phyloP scores from a whole-genome alignment of 495 filamentous ascomycete genomes.

The Pseudomonodictys pantanalensis region DNA sequence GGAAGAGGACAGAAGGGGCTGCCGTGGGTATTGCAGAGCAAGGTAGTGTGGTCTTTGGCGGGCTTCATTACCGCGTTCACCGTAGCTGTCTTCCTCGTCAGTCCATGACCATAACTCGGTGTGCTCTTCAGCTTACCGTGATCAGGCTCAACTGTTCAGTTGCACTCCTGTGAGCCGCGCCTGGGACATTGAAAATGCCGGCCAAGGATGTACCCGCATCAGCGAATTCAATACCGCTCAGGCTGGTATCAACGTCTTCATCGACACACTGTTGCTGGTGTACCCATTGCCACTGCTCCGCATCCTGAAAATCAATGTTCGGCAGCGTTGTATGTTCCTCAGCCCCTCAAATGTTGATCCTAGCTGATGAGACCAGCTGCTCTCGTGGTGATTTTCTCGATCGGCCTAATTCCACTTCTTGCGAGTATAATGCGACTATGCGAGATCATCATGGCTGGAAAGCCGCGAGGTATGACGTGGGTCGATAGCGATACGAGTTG shows the following conservation, averaged over 20 bases:
- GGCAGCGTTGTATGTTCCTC: slow-evolving; percentile 2
- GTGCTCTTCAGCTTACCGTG: not conserved
- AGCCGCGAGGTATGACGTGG: slow-evolving; percentile 9
- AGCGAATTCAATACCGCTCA: slow-evolving; percentile 6
- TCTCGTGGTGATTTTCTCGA: slow-evolving; percentile 11
- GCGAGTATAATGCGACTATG: slow-evolving; percentile 10
- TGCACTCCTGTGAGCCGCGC: not conserved
- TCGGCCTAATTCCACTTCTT: slow-evolving; percentile 1
- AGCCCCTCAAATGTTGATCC: not conserved
- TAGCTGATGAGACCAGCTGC: not conserved
- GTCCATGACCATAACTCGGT: not conserved
- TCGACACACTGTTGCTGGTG: slow-evolving; percentile 6
- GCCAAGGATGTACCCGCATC: not conserved
- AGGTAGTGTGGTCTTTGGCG: not conserved
- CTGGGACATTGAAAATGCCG: not conserved
- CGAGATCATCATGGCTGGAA: not conserved
- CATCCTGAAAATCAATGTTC: slow-evolving; percentile 1
- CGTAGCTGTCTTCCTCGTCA: not conserved
- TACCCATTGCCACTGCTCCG: slow-evolving; percentile 8
- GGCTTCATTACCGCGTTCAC: not conserved
- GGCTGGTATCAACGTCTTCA: slow-evolving; percentile 10
- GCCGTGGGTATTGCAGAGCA: not conserved
- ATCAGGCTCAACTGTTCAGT: not conserved
- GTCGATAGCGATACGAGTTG: slow-evolving; percentile 4
- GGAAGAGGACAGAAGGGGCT: slow-evolving; percentile 3